phyloP scores from a whole-genome alignment of 2,329 filamentous ascomycete species.

The Botrytis squamosa region DNA sequence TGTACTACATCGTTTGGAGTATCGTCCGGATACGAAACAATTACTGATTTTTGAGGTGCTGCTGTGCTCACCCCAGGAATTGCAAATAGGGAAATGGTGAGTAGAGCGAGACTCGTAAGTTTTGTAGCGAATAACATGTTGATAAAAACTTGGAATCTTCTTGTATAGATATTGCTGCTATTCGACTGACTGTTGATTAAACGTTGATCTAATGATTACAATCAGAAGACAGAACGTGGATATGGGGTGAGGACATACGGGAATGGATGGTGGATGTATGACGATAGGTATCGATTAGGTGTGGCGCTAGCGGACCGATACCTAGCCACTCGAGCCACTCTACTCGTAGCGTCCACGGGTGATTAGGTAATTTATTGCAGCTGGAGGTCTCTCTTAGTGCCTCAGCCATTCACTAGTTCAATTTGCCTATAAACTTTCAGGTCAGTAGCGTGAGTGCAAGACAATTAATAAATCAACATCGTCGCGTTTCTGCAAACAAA shows the following conservation, averaged over 20 bases:
- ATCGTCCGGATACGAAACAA: constrained; percentile 74
- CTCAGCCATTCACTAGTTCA: constrained; percentile 3
- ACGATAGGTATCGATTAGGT: not conserved
- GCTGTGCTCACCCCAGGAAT: constrained; percentile 58
- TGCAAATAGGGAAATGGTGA: constrained; percentile 57
- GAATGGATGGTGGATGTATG: not conserved
- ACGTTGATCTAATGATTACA: not conserved
- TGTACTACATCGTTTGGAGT: constrained; percentile 63
- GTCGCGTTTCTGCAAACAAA: constrained; percentile 12
- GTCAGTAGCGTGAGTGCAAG: not conserved
- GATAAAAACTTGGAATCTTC: not conserved
- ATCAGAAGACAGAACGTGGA: not conserved
- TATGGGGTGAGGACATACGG: not conserved
- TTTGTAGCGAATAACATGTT: constrained; percentile 49
- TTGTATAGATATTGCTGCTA: not conserved
- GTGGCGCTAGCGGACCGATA: not conserved
- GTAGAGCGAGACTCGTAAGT: constrained; percentile 50
- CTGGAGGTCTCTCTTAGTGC: not conserved
- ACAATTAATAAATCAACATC: not conserved
- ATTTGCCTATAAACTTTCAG: constrained; percentile 4
- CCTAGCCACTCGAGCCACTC: not conserved
- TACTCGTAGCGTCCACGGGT: not conserved
- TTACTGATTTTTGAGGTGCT: constrained; percentile 63
- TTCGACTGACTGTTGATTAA: not conserved
- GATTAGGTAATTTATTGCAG: not conserved